Evolutionary conservation across 2,329 filamentous ascomycete genomes (phyloP).

Genomic region (Aureobasidium sp.): DNA sequence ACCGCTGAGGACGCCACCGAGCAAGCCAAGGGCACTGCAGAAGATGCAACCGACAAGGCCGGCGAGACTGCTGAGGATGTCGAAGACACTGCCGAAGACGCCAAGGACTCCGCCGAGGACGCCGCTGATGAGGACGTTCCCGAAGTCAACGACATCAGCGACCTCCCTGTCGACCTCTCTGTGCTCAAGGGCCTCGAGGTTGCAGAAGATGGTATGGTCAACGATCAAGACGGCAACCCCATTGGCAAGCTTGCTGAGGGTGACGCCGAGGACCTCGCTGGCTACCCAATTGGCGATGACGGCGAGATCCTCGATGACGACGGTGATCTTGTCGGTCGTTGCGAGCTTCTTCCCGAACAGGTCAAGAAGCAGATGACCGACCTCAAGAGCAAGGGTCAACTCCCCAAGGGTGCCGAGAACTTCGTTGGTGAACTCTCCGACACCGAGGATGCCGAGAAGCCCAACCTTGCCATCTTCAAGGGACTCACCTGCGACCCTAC

Average conservation of each 20-base stretch:
- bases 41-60: constrained; percentile 25
- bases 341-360: constrained; percentile 41
- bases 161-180: constrained; percentile 36
- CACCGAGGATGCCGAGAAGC: constrained; percentile 29
- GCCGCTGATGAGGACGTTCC: constrained; percentile 28
- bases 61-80: constrained; percentile 27
- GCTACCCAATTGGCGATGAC: constrained; percentile 45
- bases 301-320: constrained; percentile 50
- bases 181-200: constrained; percentile 45
- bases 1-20: constrained; percentile 25
- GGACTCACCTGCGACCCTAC: constrained; percentile 39
- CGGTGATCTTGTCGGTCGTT: constrained; percentile 47
- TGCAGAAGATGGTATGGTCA: constrained; percentile 46
- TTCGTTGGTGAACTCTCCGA: constrained; percentile 27
- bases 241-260: constrained; percentile 44
- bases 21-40: constrained; percentile 25
- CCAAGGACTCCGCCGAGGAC: constrained; percentile 27
- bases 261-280: constrained; percentile 44
- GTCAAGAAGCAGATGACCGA: constrained; percentile 35
- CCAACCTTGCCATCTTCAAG: constrained; percentile 39
- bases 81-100: constrained; percentile 27
- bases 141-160: constrained; percentile 27
- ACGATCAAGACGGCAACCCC: constrained; percentile 42
- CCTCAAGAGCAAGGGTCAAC: constrained; percentile 30
- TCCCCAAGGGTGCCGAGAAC: constrained; percentile 29